Evolutionary conservation across 129 eudicot genomes (phyloP).

Genomic region (Tagetes erecta): DNA sequence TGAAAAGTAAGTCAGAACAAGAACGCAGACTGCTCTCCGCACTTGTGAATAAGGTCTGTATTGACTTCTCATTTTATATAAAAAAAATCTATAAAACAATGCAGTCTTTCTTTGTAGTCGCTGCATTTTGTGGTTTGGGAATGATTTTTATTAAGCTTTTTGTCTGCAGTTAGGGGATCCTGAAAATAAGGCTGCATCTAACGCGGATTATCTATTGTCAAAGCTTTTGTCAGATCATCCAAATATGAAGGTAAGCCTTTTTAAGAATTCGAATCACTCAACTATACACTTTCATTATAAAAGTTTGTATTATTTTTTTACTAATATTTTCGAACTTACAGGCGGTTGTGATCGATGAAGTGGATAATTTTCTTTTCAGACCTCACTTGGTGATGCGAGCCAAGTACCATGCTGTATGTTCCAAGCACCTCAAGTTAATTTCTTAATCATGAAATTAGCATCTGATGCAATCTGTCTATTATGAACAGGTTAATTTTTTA

Average conservation of each 20-base stretch:
- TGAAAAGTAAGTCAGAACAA: constrained; percentile 91
- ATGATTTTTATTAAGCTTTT: constrained; percentile 19
- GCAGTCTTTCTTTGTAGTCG: neutral
- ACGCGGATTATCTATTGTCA: constrained; percentile 86
- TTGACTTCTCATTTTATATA: neutral
- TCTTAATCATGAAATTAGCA: constrained; percentile 5
- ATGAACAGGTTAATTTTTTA: constrained; percentile 74
- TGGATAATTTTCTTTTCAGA: constrained; percentile 87
- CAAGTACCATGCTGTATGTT: constrained; percentile 88
- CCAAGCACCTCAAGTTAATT: neutral
- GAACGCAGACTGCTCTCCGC: constrained; percentile 87
- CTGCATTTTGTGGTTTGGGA: constrained; percentile 11
- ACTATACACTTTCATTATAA: neutral
- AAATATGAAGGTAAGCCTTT: constrained; percentile 78
- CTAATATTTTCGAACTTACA: constrained; percentile 35
- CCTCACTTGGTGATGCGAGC: constrained; percentile 90
- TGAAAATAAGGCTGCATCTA: constrained; percentile 91
- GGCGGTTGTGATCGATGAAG: constrained; percentile 97
- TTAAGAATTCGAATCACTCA: constrained; percentile 5
- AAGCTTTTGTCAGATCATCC: constrained; percentile 93
- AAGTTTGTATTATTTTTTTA: neutral
- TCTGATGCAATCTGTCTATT: constrained; percentile 20
- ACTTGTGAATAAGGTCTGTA: constrained; percentile 79
- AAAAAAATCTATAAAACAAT: neutral
- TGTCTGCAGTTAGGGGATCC: constrained; percentile 94